phyloP scores from a whole-genome alignment of 345 rosid species.

The Eucalyptus lansdowneana region DNA sequence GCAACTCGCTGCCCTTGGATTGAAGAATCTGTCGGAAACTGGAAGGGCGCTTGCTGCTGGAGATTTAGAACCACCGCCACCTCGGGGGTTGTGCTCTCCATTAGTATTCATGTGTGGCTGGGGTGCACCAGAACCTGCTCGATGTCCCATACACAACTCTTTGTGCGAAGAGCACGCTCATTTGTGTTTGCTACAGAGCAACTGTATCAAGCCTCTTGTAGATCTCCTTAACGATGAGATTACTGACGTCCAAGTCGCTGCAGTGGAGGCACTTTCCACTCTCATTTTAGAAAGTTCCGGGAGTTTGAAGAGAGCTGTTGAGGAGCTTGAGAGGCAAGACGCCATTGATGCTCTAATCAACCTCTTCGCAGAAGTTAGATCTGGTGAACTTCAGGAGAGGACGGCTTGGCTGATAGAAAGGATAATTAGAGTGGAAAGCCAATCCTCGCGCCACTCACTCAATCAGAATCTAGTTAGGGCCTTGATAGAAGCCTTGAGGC shows the following conservation, averaged over 20 bases:
- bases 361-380: constrained; percentile 14
- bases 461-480: constrained; percentile 24
- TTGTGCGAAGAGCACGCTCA: constrained; percentile 10
- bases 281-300: constrained; percentile 9
- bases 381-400: constrained; percentile 27
- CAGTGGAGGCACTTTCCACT: constrained; percentile 23
- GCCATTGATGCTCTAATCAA: constrained; percentile 3
- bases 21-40: constrained; percentile 26
- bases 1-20: constrained; percentile 20
- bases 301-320: constrained; percentile 4
- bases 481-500: constrained; percentile 25
- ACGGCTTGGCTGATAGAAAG: constrained; percentile 22
- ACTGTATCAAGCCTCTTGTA: constrained; percentile 19
- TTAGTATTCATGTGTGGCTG: constrained; percentile 9
- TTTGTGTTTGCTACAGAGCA: constrained; percentile 16
- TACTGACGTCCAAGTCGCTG: constrained; percentile 21
- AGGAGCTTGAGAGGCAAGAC: constrained; percentile 12
- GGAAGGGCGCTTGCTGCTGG: constrained; percentile 1
- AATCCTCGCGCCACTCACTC: constrained; percentile 6
- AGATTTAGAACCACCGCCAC: constrained; percentile 5
- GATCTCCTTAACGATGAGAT: constrained; percentile 10
- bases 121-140: constrained; percentile 1
- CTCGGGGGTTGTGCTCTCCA: constrained; percentile 3
- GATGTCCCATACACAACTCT: constrained; percentile 18
- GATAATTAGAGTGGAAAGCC: constrained; percentile 17